A percentile compares a stretch with the other conserved stretches of the same genome.
Conservation (phyloP, 2,329 filamentous ascomycete species). For the Lachnellula occidentalis region DNA sequence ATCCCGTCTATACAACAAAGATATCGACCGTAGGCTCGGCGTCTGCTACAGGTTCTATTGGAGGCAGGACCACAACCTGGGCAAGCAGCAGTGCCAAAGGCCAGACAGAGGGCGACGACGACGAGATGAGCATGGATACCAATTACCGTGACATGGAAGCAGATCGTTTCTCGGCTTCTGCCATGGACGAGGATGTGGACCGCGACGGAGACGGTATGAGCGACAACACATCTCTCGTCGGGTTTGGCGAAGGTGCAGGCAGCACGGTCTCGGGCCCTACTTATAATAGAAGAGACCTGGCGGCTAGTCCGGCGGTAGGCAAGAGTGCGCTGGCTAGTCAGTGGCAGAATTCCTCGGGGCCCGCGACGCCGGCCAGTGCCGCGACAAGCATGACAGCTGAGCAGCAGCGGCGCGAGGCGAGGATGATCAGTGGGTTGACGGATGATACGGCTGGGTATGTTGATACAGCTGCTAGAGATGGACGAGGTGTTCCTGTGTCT, state of each 20-base stretch:
- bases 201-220: constrained; percentile 56
- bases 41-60: constrained; percentile 76
- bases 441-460: constrained; percentile 54
- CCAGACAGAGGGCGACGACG: constrained; percentile 51
- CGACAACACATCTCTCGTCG: constrained; percentile 82
- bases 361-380: constrained; percentile 19
- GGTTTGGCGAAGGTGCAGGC: constrained; percentile 86
- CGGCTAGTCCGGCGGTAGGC: constrained; percentile 33
- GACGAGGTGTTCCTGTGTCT: constrained; percentile 21
- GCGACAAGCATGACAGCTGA: constrained; percentile 30
- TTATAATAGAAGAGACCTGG: constrained; percentile 45
- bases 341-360: constrained; percentile 16
- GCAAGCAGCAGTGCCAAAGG: constrained; percentile 52
- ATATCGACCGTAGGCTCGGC: constrained; percentile 90
- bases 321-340: constrained; percentile 24
- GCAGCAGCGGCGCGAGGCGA: constrained; percentile 53
- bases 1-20: constrained; percentile 60
- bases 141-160: constrained; percentile 46
- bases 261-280: constrained; percentile 78
- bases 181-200: constrained; percentile 41
- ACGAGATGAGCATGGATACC: constrained; percentile 61
- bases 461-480: constrained; percentile 49
- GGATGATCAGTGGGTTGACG: constrained; percentile 62
- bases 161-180: constrained; percentile 33
- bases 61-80: constrained; percentile 57